Evolutionary conservation across 495 filamentous ascomycete genomes (phyloP), one percentile per base, ranked within the genome.

Genomic region (Penicillium robsamsonii): DNA sequence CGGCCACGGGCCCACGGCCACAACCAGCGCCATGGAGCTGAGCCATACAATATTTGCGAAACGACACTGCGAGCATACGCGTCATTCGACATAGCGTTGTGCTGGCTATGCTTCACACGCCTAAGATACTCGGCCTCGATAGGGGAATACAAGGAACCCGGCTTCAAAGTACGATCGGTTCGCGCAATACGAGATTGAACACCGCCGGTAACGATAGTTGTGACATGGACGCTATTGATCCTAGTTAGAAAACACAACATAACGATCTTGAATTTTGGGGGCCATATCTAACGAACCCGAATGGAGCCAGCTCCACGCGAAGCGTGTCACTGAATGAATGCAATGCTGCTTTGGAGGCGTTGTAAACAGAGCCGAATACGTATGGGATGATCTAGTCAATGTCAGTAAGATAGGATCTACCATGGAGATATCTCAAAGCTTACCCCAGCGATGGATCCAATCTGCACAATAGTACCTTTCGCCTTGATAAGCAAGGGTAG

Each of bases 281-380:
- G 29, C 18, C 18, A 9, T 22, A 25, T 46, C 17, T 33, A 17
- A 59, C 69, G 24, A 69, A 78, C 75, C 71, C 75, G 45, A 74
- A 75, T 6, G 75, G 76, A 44, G 70, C 76, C 17, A 78, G 56
- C 57, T 79, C 86, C 10, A 87, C 72, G 12, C 84, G 75, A 40
- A 89, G 64, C 2, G 84, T 82, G 37, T 87, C 77, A 59, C 74
- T 80, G 56, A 83, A 85, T 3, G 78, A 74, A 55, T 85, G 82
- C 47, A 87, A 58, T 7, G 86, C 86, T 1, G 84, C 83, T 70
- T 88, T 88, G 35, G 78, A 80, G 15, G 84, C 82, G 63, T 82
- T 84, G 68, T 89, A 88, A 20, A 81, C 73, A 1, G 79, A 81
- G 11, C 78, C 77, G 54, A 81, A 83, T 20, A 79, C 78, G 50